These are phyloP conservation scores for Neoconidiobolus thromboides DNA, from an alignment of 371 early-diverging fungal species.

Conservation along the genomic window DNA sequence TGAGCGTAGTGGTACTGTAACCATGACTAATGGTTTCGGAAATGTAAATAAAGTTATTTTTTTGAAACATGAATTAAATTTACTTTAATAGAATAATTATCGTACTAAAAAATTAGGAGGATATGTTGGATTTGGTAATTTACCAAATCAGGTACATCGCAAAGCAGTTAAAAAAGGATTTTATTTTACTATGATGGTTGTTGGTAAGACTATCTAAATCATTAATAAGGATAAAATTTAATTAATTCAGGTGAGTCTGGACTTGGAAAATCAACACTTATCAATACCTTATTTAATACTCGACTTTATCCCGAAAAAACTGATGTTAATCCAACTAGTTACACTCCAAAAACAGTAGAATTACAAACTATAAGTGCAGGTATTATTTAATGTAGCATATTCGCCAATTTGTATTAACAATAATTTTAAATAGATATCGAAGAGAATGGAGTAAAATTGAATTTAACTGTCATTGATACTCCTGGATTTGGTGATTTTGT, in stretches of 20 bases:
- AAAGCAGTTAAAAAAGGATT: conserved; percentile 98
- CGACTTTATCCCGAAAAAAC: conserved; percentile 76
- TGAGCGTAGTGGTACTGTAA: neutral
- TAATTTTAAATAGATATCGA: conserved; percentile 25
- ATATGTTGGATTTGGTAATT: conserved; percentile 93
- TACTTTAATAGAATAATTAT: neutral
- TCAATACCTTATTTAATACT: conserved; percentile 96
- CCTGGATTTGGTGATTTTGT: conserved; percentile 90
- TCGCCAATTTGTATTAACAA: neutral
- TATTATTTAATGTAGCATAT: neutral
- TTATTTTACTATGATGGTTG: conserved; percentile 94
- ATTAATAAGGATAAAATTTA: neutral
- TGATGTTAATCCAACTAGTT: conserved; percentile 53
- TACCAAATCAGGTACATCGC: conserved; percentile 97
- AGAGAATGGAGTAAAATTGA: conserved; percentile 79
- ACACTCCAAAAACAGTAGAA: conserved; percentile 82
- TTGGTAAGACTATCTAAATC: conserved; percentile 35
- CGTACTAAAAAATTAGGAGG: conserved; percentile 58
- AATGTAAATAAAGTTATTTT: neutral
- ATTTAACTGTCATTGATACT: conserved; percentile 86
- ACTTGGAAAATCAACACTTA: conserved; percentile 98
- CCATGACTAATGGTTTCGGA: neutral
- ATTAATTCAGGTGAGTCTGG: conserved; percentile 74
- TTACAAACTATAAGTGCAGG: conserved; percentile 84
- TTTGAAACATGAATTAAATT: neutral